A percentile compares a stretch with the other conserved stretches of the same genome.
Conservation (phyloP, 345 rosid species). For the Punica granatum region DNA sequence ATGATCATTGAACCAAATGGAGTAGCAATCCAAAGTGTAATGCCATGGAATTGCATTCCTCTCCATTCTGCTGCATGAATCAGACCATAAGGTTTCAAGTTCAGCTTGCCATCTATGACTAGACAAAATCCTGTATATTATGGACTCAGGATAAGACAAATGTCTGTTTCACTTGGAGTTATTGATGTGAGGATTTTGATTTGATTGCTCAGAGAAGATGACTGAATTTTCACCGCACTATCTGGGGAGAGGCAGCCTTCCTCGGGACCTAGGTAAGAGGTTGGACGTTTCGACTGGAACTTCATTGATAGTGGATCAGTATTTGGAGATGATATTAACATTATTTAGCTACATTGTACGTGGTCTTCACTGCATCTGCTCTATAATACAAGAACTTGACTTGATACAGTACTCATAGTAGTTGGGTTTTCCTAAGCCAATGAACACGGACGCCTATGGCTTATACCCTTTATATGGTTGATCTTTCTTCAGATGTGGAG, state of each 20-base stretch:
- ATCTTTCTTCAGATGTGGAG: slow-evolving; percentile 45
- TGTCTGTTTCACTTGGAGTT: background rate
- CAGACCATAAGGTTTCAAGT: background rate
- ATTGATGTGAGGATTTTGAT: background rate
- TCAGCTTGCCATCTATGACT: background rate
- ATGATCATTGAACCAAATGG: background rate
- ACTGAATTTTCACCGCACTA: slow-evolving; percentile 30
- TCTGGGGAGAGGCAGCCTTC: slow-evolving; percentile 22
- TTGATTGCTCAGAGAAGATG: slow-evolving; percentile 32
- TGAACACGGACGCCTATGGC: background rate
- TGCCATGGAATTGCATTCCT: background rate
- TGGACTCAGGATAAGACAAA: background rate
- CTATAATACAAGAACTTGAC: background rate
- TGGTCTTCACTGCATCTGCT: background rate
- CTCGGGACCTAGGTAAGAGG: slow-evolving; percentile 31
- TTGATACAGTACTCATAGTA: background rate
- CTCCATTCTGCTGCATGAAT: background rate
- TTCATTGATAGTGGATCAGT: background rate
- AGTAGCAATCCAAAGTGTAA: background rate
- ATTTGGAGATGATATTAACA: background rate
- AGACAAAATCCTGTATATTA: background rate
- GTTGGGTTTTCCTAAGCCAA: background rate
- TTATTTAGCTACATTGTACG: background rate
- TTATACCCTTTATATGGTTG: background rate
- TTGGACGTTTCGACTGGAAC: background rate